Percentiles rank a stretch among this genome's conserved stretches.
Conservation (phyloP, 2,329 filamentous ascomycete genomes). For the Chaetothyriales sp. region DNA sequence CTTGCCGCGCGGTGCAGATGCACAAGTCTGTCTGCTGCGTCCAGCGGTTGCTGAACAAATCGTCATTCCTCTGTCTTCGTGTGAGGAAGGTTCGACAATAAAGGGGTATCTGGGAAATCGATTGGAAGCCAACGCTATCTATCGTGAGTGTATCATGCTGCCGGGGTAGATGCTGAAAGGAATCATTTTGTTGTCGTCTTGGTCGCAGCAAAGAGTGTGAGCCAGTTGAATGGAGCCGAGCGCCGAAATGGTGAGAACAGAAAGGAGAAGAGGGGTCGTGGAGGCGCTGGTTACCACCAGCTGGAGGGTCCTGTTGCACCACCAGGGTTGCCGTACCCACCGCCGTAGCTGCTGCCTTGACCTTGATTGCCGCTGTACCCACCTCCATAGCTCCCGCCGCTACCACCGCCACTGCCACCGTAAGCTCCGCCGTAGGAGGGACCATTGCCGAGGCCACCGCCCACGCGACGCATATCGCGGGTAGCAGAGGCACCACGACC, state of each 20-base stretch:
- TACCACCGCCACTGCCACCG: constrained; percentile 19
- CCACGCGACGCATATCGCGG: constrained; percentile 78
- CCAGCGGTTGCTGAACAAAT: constrained; percentile 12
- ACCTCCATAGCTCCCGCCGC: constrained; percentile 17
- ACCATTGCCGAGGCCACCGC: constrained; percentile 25
- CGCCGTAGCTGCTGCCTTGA: constrained; percentile 22
- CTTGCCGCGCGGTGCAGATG: not conserved
- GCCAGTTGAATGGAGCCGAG: constrained; percentile 20
- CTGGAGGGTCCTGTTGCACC: constrained; percentile 37
- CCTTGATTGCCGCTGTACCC: constrained; percentile 15
- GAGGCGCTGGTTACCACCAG: constrained; percentile 37
- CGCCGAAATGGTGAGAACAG: constrained; percentile 21
- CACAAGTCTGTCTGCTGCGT: not conserved
- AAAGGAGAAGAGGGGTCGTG: constrained; percentile 26
- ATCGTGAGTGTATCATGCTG: constrained; percentile 34
- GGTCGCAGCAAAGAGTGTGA: constrained; percentile 10
- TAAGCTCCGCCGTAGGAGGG: constrained; percentile 24
- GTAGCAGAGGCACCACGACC: constrained; percentile 51
- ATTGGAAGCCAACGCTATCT: constrained; percentile 39
- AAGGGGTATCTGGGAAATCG: constrained; percentile 36
- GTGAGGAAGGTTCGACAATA: constrained; percentile 27
- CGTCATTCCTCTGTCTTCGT: constrained; percentile 15
- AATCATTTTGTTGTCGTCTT: constrained; percentile 14
- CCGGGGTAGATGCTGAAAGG: constrained; percentile 23
- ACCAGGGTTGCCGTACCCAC: constrained; percentile 35